Evolutionary conservation across 768 basidiomycete species (phyloP).

Genomic region (Agaricus blazei): DNA sequence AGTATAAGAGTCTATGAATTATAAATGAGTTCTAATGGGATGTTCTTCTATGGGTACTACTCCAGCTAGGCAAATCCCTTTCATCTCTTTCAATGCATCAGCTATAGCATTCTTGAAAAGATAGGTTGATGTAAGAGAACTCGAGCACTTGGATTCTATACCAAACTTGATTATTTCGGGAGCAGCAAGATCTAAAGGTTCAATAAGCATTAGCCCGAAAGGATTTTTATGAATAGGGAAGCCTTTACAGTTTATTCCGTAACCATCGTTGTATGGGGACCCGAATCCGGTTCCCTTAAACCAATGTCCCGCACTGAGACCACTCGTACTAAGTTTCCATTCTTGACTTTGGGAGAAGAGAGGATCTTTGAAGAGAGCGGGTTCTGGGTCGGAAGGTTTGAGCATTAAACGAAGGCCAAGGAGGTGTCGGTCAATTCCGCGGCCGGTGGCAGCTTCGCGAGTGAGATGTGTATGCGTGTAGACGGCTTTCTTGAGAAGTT

Average conservation of each 20-base stretch:
- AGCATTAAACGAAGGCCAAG: conserved; percentile 75
- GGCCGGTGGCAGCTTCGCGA: conserved; percentile 72
- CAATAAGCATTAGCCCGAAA: neutral
- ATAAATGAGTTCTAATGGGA: conserved; percentile 25
- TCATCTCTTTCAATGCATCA: conserved; percentile 68
- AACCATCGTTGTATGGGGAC: conserved; percentile 75
- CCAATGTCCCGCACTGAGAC: conserved; percentile 75
- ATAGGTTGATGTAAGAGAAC: conserved; percentile 62
- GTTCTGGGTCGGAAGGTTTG: conserved; percentile 46
- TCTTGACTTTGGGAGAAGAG: conserved; percentile 68
- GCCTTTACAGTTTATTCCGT: conserved; percentile 87
- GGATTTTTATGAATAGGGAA: neutral
- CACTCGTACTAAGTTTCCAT: conserved; percentile 91
- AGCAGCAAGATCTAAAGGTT: conserved; percentile 66
- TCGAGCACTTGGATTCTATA: conserved; percentile 83
- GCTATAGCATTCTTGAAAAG: conserved; percentile 58
- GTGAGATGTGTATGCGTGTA: conserved; percentile 67
- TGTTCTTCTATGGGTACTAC: conserved; percentile 14
- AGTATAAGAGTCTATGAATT: conserved; percentile 5
- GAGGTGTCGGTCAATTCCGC: conserved; percentile 89
- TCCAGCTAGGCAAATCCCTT: conserved; percentile 38
- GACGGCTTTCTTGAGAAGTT: conserved; percentile 62
- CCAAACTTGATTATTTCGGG: conserved; percentile 84
- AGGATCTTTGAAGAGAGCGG: conserved; percentile 71
- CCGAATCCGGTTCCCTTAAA: conserved; percentile 95